These are phyloP conservation scores for Xylariales sp. DNA, from an alignment of 2,329 filamentous ascomycete genomes.

Conservation along the genomic window DNA sequence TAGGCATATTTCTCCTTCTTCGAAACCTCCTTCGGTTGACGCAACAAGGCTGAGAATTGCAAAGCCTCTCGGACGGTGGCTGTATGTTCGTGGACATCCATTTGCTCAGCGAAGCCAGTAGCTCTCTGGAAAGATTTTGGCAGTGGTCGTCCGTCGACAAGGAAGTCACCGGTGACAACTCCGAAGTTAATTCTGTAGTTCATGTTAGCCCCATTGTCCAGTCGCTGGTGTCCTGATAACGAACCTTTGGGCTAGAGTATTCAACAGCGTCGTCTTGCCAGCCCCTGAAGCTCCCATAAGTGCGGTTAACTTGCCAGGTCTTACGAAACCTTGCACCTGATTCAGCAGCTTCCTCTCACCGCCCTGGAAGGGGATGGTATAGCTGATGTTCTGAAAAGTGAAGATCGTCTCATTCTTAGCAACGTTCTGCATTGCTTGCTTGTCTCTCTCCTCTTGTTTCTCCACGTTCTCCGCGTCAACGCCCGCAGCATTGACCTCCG, in stretches of 20 bases:
- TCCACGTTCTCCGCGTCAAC: slow-evolving; percentile 7
- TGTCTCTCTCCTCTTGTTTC: slow-evolving; percentile 18
- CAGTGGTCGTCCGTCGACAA: slow-evolving; percentile 69
- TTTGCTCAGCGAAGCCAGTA: slow-evolving; percentile 64
- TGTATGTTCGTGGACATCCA: slow-evolving; percentile 63
- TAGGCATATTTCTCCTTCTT: slow-evolving; percentile 62
- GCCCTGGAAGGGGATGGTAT: slow-evolving; percentile 50
- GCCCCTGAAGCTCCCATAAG: slow-evolving; percentile 59
- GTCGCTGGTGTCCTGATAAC: too few species aligned
- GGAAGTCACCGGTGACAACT: slow-evolving; percentile 69
- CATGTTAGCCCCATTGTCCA: too few species aligned
- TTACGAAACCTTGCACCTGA: slow-evolving; percentile 78
- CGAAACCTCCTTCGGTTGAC: slow-evolving; percentile 54
- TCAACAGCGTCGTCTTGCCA: slow-evolving; percentile 26
- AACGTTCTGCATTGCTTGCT: slow-evolving; percentile 40
- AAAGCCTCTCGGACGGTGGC: slow-evolving; percentile 63
- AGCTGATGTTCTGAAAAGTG: slow-evolving; percentile 47
- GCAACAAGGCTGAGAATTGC: slow-evolving; percentile 59
- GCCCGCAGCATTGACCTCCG: slow-evolving; percentile 25
- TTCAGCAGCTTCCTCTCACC: slow-evolving; percentile 67
- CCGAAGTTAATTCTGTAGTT: slow-evolving; percentile 77
- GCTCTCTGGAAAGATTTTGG: slow-evolving; percentile 75
- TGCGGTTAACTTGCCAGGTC: slow-evolving; percentile 74
- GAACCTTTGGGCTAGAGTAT: slow-evolving; percentile 23
- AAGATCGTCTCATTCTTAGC: slow-evolving; percentile 58